Conservation (phyloP, 768 basidiomycete species). For the Lactarius akahatsu region DNA sequence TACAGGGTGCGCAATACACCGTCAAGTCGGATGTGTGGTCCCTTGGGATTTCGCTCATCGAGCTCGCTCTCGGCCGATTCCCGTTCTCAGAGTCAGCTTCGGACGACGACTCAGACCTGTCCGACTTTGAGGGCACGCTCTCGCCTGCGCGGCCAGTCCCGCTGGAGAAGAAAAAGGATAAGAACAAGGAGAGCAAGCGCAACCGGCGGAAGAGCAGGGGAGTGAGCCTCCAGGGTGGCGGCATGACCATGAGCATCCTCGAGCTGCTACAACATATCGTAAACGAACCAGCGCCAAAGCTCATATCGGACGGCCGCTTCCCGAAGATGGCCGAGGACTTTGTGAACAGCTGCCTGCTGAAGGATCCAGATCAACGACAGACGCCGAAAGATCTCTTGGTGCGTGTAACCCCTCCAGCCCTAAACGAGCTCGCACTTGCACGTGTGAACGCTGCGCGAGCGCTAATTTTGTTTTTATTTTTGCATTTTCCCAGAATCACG, state of each 20-base stretch:
- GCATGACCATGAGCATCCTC: constrained; percentile 97
- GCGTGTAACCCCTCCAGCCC: constrained; percentile 35
- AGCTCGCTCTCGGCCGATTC: constrained; percentile 95
- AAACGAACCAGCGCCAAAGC: constrained; percentile 91
- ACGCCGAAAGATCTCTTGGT: constrained; percentile 89
- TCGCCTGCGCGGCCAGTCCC: constrained; percentile 67
- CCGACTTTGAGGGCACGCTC: constrained; percentile 78
- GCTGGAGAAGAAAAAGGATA: constrained; percentile 39
- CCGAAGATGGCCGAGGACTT: constrained; percentile 78
- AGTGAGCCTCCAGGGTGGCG: constrained; percentile 89
- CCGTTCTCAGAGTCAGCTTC: constrained; percentile 85
- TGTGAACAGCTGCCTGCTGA: constrained; percentile 85
- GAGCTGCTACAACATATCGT: constrained; percentile 98
- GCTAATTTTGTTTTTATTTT: background rate
- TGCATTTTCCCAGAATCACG: constrained; percentile 52
- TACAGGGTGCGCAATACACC: constrained; percentile 97
- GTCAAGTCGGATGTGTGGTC: constrained; percentile 99
- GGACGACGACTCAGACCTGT: constrained; percentile 67
- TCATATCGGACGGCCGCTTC: constrained; percentile 74
- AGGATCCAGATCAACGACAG: constrained; percentile 80
- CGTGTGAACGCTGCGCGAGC: background rate
- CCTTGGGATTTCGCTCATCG: constrained; percentile 93
- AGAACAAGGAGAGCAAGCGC: constrained; percentile 57
- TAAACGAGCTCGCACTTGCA: background rate
- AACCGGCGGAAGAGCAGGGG: constrained; percentile 88